These are phyloP conservation scores for Prunus armeniaca DNA, from an alignment of 306 rosid species.

Conservation along the genomic window DNA sequence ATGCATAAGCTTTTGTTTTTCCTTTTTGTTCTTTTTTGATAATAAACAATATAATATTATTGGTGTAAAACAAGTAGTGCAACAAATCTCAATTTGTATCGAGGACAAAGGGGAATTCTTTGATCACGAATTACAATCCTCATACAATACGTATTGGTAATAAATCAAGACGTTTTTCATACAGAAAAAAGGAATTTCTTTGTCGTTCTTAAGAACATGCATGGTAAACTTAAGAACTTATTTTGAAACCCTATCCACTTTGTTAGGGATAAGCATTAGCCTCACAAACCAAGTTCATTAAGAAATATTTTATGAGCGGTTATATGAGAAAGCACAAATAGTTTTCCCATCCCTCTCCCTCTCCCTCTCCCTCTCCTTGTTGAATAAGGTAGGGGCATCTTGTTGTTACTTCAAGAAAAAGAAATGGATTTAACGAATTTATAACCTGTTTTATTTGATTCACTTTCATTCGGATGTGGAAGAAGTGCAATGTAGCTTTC, in stretches of 20 bases:
- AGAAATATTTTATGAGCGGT: background rate
- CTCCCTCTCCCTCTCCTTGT: background rate
- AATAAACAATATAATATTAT: too few species aligned
- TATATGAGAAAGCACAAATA: background rate
- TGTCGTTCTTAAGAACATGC: too few species aligned
- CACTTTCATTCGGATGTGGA: background rate
- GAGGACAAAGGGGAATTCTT: too few species aligned
- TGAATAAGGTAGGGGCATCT: background rate
- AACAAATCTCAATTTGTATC: too few species aligned
- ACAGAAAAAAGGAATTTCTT: too few species aligned
- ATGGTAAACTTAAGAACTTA: too few species aligned
- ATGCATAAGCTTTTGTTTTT: background rate
- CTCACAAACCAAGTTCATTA: background rate
- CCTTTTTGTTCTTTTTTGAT: too few species aligned
- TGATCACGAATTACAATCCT: too few species aligned
- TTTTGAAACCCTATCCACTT: too few species aligned
- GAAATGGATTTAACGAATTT: conserved; percentile 3
- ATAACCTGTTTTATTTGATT: background rate
- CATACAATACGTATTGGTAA: accelerated
- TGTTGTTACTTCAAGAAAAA: conserved; percentile 29
- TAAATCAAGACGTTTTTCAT: too few species aligned
- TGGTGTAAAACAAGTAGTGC: too few species aligned
- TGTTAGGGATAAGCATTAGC: too few species aligned
- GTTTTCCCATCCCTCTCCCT: background rate
- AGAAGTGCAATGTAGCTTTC: background rate